Evolutionary conservation across 371 early-diverging fungal species (phyloP), one percentile per base, ranked within the genome.

Genomic region (Mucor velutinosus): DNA sequence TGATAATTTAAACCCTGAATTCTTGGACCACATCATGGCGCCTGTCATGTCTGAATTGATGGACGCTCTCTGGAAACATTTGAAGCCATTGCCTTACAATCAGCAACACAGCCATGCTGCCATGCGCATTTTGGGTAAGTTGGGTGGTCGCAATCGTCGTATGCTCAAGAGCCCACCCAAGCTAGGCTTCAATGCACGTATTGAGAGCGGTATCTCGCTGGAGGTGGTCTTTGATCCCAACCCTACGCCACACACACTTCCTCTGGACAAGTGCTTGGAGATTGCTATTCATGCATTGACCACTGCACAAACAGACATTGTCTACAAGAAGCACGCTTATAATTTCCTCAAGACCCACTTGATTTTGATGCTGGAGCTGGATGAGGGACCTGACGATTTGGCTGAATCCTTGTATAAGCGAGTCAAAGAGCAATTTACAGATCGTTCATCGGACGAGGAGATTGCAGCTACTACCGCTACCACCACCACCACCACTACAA

Each of bases 1-100:
- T 53, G 99, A 99, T 76, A 99, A 99, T 70, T 76, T 99, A 29
- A 97, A 96, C 2, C 94, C 94, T 37, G 99, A 99, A 64, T 98
- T 98, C 72, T 73, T 99, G 60, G 99, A 99, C 68, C 97, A 97
- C 4, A 95, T 98, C 55, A 88, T 99, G 86, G 87, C 88, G 4
- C 99, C 98, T 2, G 94, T 97, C 25, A 92, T 96, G 72, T 88
- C 91, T 27, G 98, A 98, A 33, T 82, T 99, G 4, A 95, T 99
- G 96, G 82, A 86, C 30, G 92, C 94, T 0, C 81, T 99, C 19
- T 96, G 96, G 93, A 91, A 86, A 49, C 98, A 96, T 67, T 82
- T 98, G 32, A 89, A 90, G 56, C 98, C 97, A 14, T 73, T 84
- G 0, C 96, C 95, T 0, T 92, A 95, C 74, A 90, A 93, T 58